Conservation (phyloP, 345 rosid genomes). For the Citrus maxima region DNA sequence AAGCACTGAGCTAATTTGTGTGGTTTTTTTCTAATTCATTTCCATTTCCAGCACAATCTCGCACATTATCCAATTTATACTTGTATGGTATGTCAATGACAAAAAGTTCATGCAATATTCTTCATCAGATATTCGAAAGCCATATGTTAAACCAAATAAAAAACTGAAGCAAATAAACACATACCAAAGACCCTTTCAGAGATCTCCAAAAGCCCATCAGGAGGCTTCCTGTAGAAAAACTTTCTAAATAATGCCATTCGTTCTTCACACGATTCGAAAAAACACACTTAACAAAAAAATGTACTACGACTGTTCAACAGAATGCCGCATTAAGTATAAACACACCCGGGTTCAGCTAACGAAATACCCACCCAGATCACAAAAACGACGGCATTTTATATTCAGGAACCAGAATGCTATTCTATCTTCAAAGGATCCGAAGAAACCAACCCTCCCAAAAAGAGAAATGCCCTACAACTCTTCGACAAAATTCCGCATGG, state of each 20-base stretch:
- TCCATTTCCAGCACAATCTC: not conserved
- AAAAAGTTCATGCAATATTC: not conserved
- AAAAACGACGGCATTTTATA: slow-evolving; percentile 17
- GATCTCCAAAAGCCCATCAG: slow-evolving; percentile 79
- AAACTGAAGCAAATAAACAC: slow-evolving; percentile 7
- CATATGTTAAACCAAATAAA: not conserved
- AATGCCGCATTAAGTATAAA: slow-evolving; percentile 21
- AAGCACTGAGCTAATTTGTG: not conserved
- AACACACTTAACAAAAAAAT: not conserved
- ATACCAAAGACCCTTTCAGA: slow-evolving; percentile 81
- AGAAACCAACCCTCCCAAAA: not conserved
- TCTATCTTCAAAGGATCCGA: slow-evolving; percentile 18
- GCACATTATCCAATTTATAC: not conserved
- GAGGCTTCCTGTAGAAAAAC: slow-evolving; percentile 66
- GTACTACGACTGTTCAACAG: slow-evolving; percentile 10
- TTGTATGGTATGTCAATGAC: not conserved
- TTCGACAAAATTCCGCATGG: slow-evolving; percentile 27
- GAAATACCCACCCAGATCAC: slow-evolving; percentile 22
- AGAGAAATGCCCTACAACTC: slow-evolving; percentile 3
- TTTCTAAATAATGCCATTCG: slow-evolving; percentile 71
- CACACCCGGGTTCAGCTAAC: not conserved
- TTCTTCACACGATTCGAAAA: slow-evolving; percentile 22
- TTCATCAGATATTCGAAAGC: not conserved
- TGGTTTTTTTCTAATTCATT: not conserved
- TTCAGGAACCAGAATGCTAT: slow-evolving; percentile 52